Percentiles rank a stretch among this genome's conserved stretches.
Evolutionary conservation across 1,284 basidiomycete genomes (phyloP).

Genomic region (Wallemia ichthyophaga): DNA sequence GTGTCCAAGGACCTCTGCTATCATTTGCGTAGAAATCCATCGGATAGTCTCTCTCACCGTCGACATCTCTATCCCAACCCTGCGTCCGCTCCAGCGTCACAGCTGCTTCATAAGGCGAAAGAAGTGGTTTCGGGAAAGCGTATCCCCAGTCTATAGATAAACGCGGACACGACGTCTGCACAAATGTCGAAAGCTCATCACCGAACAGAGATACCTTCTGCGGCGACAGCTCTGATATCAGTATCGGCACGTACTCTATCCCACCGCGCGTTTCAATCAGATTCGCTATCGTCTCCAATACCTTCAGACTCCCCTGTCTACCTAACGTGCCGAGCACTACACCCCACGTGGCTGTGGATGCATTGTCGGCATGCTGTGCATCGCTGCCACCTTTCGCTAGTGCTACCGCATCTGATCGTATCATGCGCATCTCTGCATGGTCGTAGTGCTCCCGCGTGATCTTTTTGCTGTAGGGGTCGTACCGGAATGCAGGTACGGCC

Average conservation of each 20-base stretch:
- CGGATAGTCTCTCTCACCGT: constrained; percentile 28
- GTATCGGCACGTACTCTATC: constrained; percentile 50
- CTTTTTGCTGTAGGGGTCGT: constrained; percentile 95
- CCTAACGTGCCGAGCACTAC: constrained; percentile 88
- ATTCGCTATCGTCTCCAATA: constrained; percentile 46
- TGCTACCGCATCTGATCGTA: constrained; percentile 46
- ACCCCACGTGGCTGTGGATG: constrained; percentile 33
- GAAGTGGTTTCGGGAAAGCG: constrained; percentile 60
- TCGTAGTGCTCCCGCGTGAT: constrained; percentile 77
- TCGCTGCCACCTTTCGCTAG: constrained; percentile 18
- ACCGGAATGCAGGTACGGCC: constrained; percentile 76
- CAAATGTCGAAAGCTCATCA: constrained; percentile 45
- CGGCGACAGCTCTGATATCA: constrained; percentile 84
- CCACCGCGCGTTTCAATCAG: constrained; percentile 23
- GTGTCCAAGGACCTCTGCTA: background rate
- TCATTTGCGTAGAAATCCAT: constrained; percentile 66
- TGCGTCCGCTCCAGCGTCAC: constrained; percentile 45
- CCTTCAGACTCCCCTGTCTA: constrained; percentile 68
- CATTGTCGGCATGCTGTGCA: constrained; percentile 9
- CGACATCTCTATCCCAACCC: constrained; percentile 23
- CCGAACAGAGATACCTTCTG: constrained; percentile 66
- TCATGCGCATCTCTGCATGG: constrained; percentile 52
- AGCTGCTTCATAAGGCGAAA: constrained; percentile 80
- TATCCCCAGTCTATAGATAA: constrained; percentile 96
- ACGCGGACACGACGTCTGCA: constrained; percentile 85